A percentile compares a stretch with the other conserved stretches of the same genome.
phyloP scores from a whole-genome alignment of 169 alveolate genomes.

The Blepharisma undulans region DNA sequence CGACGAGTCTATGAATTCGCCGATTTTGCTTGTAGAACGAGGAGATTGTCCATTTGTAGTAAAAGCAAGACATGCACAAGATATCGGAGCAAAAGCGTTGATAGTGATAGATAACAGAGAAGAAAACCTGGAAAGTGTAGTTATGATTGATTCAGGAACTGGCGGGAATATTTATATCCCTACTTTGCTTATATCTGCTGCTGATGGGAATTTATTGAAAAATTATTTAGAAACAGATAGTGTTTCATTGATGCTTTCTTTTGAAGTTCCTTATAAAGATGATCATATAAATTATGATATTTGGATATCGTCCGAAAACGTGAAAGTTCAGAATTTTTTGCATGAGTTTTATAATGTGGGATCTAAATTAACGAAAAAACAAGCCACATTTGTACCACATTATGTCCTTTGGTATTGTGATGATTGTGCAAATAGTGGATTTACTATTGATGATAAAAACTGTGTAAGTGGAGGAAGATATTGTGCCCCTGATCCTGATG shows the following conservation, averaged over 20 bases:
- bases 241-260: slow-evolving; percentile 36
- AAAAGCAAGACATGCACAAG: slow-evolving; percentile 74
- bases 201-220: slow-evolving; percentile 52
- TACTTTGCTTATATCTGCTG: slow-evolving; percentile 55
- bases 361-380: background rate
- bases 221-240: background rate
- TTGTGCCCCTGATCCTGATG: slow-evolving; percentile 61
- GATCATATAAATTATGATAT: slow-evolving; percentile 18
- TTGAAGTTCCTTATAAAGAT: slow-evolving; percentile 31
- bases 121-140: slow-evolving; percentile 46
- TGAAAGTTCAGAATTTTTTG: background rate
- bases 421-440: background rate
- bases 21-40: slow-evolving; percentile 64
- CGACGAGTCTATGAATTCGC: slow-evolving; percentile 17
- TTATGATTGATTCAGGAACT: slow-evolving; percentile 82
- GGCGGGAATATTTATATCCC: slow-evolving; percentile 79
- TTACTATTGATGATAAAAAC: background rate
- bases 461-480: slow-evolving; percentile 59
- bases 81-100: slow-evolving; percentile 71
- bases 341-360: background rate
- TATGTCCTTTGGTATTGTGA: background rate
- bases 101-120: slow-evolving; percentile 53
- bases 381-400: slow-evolving; percentile 3
- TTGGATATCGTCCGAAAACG: slow-evolving; percentile 18
- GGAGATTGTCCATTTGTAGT: slow-evolving; percentile 72